Evolutionary conservation across 371 early-diverging fungal species (phyloP).

Genomic region (Parasitella parasitica): DNA sequence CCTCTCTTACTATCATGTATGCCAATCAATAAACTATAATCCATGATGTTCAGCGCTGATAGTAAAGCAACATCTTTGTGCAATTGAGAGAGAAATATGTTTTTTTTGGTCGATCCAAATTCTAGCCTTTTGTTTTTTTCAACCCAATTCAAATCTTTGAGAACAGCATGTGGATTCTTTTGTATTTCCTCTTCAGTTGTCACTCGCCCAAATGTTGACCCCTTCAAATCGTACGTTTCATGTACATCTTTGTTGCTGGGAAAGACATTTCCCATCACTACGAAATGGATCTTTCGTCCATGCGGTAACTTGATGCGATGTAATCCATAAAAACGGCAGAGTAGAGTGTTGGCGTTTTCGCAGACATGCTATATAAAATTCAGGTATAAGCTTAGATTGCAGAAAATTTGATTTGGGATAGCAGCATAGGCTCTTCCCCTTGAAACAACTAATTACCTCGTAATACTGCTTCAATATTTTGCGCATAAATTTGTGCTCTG

Average conservation of each 20-base stretch:
- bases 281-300: slow-evolving; percentile 92
- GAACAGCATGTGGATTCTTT: slow-evolving; percentile 75
- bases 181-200: slow-evolving; percentile 68
- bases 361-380: slow-evolving; percentile 68
- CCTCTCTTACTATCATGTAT: slow-evolving; percentile 84
- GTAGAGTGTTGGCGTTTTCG: slow-evolving; percentile 87
- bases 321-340: slow-evolving; percentile 92
- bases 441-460: slow-evolving; percentile 41
- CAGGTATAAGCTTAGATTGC: too few species aligned
- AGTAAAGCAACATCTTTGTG: slow-evolving; percentile 82
- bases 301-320: slow-evolving; percentile 95
- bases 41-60: slow-evolving; percentile 86
- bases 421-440: background rate
- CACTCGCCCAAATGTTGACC: slow-evolving; percentile 31
- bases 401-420: background rate
- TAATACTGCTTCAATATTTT: slow-evolving; percentile 84
- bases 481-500: slow-evolving; percentile 90
- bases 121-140: slow-evolving; percentile 64
- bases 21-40: slow-evolving; percentile 93
- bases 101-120: slow-evolving; percentile 78
- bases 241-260: slow-evolving; percentile 95
- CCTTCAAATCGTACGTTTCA: slow-evolving; percentile 91
- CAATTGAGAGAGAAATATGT: slow-evolving; percentile 75
- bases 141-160: slow-evolving; percentile 96
- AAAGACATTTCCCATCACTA: slow-evolving; percentile 98